Evolutionary conservation across 352 stramenopile species (phyloP).

Genomic region (Phytophthora capsici): DNA sequence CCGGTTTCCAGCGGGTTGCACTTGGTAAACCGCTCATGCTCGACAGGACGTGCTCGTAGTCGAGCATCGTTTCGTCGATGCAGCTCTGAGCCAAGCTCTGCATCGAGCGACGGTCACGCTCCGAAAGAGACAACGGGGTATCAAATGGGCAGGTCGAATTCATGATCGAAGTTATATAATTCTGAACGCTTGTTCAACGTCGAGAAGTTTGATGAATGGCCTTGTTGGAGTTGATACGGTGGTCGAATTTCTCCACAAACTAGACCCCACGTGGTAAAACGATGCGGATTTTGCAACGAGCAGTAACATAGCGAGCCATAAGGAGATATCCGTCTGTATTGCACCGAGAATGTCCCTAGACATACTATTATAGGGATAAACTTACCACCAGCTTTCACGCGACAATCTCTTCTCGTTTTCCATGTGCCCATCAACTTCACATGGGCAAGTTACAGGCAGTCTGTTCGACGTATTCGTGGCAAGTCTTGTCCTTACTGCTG

Average conservation of each 20-base stretch:
- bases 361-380: conserved; percentile 16
- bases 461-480: conserved; percentile 17
- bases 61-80: conserved; percentile 32
- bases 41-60: conserved; percentile 41
- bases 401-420: conserved; percentile 24
- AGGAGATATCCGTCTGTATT: conserved; percentile 15
- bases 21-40: conserved; percentile 31
- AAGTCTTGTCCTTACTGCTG: conserved; percentile 1
- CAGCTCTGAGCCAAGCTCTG: conserved; percentile 24
- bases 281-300: conserved; percentile 22
- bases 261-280: conserved; percentile 6
- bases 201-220: conserved; percentile 29
- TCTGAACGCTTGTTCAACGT: conserved; percentile 3
- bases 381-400: conserved; percentile 1
- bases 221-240: background rate
- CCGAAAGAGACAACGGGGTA: conserved; percentile 34
- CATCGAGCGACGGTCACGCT: conserved; percentile 32
- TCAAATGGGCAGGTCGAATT: conserved; percentile 28
- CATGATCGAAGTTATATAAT: conserved; percentile 22
- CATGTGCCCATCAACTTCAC: conserved; percentile 16
- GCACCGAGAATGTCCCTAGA: conserved; percentile 16
- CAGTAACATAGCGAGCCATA: background rate
- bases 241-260: background rate
- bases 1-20: conserved; percentile 33
- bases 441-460: conserved; percentile 10